These are phyloP conservation scores for Starmerella gropengiesseri DNA, from an alignment of 805 yeast species.

Conservation along the genomic window DNA sequence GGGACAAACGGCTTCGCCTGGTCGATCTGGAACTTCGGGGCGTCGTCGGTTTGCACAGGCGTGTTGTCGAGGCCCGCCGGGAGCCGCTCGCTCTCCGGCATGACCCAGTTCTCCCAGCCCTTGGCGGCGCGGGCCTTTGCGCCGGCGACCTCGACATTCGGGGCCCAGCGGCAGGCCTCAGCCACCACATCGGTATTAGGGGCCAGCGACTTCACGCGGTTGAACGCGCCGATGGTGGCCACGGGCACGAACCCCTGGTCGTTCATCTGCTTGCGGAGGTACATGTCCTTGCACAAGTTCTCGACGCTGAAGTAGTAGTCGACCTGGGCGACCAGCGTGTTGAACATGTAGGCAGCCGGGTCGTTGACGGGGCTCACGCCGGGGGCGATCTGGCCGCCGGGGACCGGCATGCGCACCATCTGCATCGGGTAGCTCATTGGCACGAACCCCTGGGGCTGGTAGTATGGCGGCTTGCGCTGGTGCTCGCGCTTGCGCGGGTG, in stretches of 20 bases:
- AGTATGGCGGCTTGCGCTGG: constrained; percentile 8
- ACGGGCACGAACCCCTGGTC: constrained; percentile 62
- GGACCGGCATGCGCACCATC: constrained; percentile 12
- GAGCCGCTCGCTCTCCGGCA: constrained; percentile 42
- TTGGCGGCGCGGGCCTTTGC: constrained; percentile 49
- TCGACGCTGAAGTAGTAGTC: constrained; percentile 86
- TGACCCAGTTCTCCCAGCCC: constrained; percentile 58
- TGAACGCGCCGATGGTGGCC: constrained; percentile 52
- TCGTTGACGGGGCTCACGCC: constrained; percentile 5
- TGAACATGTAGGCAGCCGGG: constrained; percentile 17
- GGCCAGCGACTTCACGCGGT: constrained; percentile 60
- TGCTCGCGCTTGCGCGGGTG: constrained; percentile 5
- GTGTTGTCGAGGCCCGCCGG: constrained; percentile 35
- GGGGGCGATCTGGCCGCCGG: constrained; percentile 1
- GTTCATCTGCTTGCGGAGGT: constrained; percentile 71
- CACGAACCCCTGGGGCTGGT: constrained; percentile 10
- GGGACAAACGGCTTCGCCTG: constrained; percentile 32
- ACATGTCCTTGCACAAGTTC: constrained; percentile 76
- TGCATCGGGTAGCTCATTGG: constrained; percentile 11
- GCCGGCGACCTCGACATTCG: constrained; percentile 43
- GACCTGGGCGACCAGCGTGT: constrained; percentile 45
- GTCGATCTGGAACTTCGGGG: constrained; percentile 30
- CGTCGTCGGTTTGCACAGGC: constrained; percentile 27
- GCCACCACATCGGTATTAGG: constrained; percentile 44
- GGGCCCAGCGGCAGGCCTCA: constrained; percentile 45